phyloP scores from a whole-genome alignment of 805 yeast species.

The Candida vartiovaarae region DNA sequence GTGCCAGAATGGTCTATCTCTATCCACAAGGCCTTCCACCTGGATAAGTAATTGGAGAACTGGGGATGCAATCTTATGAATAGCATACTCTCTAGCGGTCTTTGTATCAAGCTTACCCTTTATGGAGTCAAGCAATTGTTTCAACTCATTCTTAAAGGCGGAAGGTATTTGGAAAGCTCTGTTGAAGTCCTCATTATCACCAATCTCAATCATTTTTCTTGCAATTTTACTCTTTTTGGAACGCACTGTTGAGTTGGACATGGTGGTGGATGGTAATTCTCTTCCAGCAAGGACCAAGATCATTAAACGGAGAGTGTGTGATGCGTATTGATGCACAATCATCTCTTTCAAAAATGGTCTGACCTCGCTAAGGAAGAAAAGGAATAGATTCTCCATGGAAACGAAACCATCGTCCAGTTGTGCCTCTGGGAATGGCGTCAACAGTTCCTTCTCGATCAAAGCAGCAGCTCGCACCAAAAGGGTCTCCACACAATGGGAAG shows the following conservation, averaged over 20 bases:
- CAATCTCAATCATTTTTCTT: constrained; percentile 85
- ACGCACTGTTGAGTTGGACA: constrained; percentile 65
- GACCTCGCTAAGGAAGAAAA: constrained; percentile 60
- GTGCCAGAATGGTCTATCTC: constrained; percentile 66
- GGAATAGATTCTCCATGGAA: constrained; percentile 60
- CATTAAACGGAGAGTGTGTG: constrained; percentile 76
- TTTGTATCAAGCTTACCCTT: constrained; percentile 31
- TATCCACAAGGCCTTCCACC: constrained; percentile 74
- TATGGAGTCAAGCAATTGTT: constrained; percentile 38
- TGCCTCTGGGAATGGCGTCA: constrained; percentile 35
- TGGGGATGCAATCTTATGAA: constrained; percentile 81
- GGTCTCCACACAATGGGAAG: constrained; percentile 92
- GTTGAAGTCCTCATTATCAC: constrained; percentile 67
- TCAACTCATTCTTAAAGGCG: constrained; percentile 56
- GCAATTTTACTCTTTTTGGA: constrained; percentile 83
- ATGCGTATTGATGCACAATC: constrained; percentile 73
- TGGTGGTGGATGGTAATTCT: constrained; percentile 65
- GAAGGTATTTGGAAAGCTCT: constrained; percentile 63
- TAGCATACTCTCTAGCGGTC: constrained; percentile 63
- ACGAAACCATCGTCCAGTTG: constrained; percentile 31
- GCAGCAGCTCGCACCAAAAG: constrained; percentile 69
- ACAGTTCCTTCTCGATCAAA: constrained; percentile 64
- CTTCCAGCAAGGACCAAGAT: constrained; percentile 71
- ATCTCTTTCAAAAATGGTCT: constrained; percentile 51
- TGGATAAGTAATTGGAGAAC: constrained; percentile 73